Percentiles rank a stretch among this genome's conserved stretches.
These are phyloP conservation scores for Aspergillus brasiliensis DNA, from an alignment of 2,329 filamentous ascomycete genomes.

Conservation along the genomic window DNA sequence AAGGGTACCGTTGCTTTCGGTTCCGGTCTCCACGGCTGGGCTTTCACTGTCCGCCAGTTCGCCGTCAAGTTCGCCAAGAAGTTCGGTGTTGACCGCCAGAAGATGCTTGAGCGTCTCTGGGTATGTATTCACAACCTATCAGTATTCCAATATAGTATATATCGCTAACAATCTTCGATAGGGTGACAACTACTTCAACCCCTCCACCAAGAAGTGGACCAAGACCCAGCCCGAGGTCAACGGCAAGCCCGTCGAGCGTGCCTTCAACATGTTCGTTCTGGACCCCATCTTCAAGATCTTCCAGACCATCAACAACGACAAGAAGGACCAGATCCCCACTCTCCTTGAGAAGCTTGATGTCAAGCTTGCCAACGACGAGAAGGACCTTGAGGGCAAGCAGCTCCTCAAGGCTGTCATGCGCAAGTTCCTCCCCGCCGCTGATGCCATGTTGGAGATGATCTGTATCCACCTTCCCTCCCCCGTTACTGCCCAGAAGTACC, in stretches of 20 bases:
- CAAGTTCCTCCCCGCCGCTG: constrained; percentile 97
- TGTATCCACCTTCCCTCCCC: constrained; percentile 98
- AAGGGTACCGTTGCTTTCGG: constrained; percentile 98
- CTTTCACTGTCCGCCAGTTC: constrained; percentile 98
- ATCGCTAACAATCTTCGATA: constrained; percentile 26
- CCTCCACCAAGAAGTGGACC: constrained; percentile 99
- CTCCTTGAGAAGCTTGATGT: constrained; percentile 93
- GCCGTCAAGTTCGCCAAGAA: constrained; percentile 97
- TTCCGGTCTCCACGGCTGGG: constrained; percentile 99
- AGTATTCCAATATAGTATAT: neutral
- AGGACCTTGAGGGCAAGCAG: constrained; percentile 93
- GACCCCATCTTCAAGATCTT: constrained; percentile 99
- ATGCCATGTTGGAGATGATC: constrained; percentile 99
- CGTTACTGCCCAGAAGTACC: constrained; percentile 93
- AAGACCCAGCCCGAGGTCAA: constrained; percentile 75
- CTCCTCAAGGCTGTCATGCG: constrained; percentile 98
- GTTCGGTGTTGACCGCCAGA: constrained; percentile 98
- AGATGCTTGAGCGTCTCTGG: constrained; percentile 99
- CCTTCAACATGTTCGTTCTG: constrained; percentile 99
- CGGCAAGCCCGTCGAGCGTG: constrained; percentile 90
- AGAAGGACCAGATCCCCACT: constrained; percentile 83
- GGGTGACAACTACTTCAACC: constrained; percentile 99
- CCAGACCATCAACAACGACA: constrained; percentile 94
- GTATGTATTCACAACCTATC: constrained; percentile 53
- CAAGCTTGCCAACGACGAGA: constrained; percentile 85